Evolutionary conservation across 108 stramenopile genomes (phyloP), one percentile per base, ranked within the genome.

Genomic region (Aureococcus anophagefferens): DNA sequence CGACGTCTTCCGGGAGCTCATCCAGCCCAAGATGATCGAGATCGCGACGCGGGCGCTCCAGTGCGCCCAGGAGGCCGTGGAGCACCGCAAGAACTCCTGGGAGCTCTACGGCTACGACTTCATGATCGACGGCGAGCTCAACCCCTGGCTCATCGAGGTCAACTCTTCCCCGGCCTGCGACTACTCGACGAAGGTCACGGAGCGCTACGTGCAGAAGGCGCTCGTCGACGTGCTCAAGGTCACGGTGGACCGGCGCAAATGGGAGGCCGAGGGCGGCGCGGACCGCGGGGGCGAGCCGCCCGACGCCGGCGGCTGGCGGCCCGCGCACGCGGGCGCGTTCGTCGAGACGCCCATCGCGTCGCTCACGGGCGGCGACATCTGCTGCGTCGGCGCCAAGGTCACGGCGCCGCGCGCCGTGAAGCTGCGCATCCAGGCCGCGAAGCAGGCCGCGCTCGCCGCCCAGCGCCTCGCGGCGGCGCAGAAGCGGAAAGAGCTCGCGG

Each of bases 81-180:
- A 82, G 37, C 71, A 78, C 70, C 83, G 84, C 67, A 74, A 83
- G 66, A 79, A 85, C 66, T 82, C 81, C 33, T 87, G 84, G 81
- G 86, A 87, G 76, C 71, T 87, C 0, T 87, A 81, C 63, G 86
- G 86, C 30, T 84, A 75, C 64, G 87, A 88, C 71, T 86, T 86
- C 73, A 88, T 88, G 87, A 46, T 88, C 34, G 85, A 88, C 71
- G 78, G 77, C 32, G 35, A 76, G 32, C 51, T 74, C 35, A 67
- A 68, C 37, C 76, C 83, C 4, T 86, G 85, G 85, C 73, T 88
- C 34, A 88, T 88, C 46, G 87, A 88, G 68, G 83, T 88, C 31
- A 88, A 88, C 67, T 78, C 81, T 62, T 84, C 81, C 74, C 87
- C 87, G 5, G 84, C 85, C 14, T 84, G 85, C 59, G 84, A 85